A percentile compares a stretch with the other conserved stretches of the same genome.
Evolutionary conservation across 495 filamentous ascomycete genomes (phyloP).

Genomic region (Lophium mytilinum): DNA sequence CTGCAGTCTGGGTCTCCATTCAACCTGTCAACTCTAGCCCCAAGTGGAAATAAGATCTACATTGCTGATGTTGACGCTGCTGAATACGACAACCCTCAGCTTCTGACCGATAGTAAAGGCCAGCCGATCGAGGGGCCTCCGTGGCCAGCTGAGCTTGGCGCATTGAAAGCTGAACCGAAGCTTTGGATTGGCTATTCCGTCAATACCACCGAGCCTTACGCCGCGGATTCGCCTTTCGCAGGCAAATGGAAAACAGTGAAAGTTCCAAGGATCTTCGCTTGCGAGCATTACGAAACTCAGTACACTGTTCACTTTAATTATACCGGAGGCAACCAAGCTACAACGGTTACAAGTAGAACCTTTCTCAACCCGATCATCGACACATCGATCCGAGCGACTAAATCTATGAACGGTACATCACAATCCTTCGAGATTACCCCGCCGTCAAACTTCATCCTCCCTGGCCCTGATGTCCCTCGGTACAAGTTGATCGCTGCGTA

Average conservation of each 20-base stretch:
- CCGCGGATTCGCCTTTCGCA: background rate
- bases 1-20: conserved; percentile 1
- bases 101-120: background rate
- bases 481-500: conserved; percentile 25
- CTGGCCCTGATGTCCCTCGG: background rate
- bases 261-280: conserved; percentile 20
- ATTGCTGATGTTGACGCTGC: conserved; percentile 14
- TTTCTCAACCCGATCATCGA: conserved; percentile 3
- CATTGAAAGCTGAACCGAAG: conserved; percentile 26
- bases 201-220: conserved; percentile 17
- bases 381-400: background rate
- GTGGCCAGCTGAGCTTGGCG: conserved; percentile 14
- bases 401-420: background rate
- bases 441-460: background rate
- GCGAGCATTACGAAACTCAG: conserved; percentile 24
- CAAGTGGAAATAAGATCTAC: conserved; percentile 20
- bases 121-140: background rate
- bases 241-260: conserved; percentile 16
- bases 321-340: conserved; percentile 1
- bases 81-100: conserved; percentile 3
- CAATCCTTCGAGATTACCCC: background rate
- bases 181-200: conserved; percentile 27
- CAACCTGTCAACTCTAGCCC: conserved; percentile 15
- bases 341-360: background rate
- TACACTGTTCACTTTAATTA: conserved; percentile 12